Percentiles rank a stretch among this genome's conserved stretches.
Conservation (phyloP, 441 rosid genomes). For the Capsella rubella region DNA sequence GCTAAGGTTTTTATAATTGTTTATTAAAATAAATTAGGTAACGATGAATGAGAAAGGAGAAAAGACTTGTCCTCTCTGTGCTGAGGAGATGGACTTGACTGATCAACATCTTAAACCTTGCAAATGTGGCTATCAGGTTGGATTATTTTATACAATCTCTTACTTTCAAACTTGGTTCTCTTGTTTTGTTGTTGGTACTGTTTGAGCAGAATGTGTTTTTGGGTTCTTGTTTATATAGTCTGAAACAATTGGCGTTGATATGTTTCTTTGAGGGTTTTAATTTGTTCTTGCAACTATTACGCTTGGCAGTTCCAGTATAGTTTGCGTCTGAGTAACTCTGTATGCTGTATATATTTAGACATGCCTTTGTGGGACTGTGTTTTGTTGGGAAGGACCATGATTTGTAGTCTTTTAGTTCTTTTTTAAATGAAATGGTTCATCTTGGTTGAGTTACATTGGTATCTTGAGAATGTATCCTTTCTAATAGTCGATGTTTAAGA, state of each 20-base stretch:
- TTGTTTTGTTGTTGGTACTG: constrained; percentile 12
- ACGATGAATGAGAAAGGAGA: constrained; percentile 90
- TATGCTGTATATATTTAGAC: background rate
- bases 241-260: constrained; percentile 24
- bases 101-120: constrained; percentile 96
- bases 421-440: background rate
- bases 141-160: background rate
- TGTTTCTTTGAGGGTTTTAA: background rate
- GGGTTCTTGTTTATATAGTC: background rate
- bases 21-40: constrained; percentile 37
- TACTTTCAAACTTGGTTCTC: background rate
- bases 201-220: background rate
- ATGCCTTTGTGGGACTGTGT: constrained; percentile 12
- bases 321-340: background rate
- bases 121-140: constrained; percentile 93
- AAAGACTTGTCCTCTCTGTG: constrained; percentile 89
- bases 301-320: background rate
- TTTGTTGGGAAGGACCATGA: background rate
- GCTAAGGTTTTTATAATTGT: constrained; percentile 1
- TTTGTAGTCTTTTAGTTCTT: background rate
- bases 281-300: background rate
- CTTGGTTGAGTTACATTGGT: background rate
- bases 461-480: constrained; percentile 12
- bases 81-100: constrained; percentile 95
- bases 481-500: background rate